Evolutionary conservation across 1,284 basidiomycete species (phyloP), one percentile per base, ranked within the genome.

Genomic region (Coniferiporia weirii): DNA sequence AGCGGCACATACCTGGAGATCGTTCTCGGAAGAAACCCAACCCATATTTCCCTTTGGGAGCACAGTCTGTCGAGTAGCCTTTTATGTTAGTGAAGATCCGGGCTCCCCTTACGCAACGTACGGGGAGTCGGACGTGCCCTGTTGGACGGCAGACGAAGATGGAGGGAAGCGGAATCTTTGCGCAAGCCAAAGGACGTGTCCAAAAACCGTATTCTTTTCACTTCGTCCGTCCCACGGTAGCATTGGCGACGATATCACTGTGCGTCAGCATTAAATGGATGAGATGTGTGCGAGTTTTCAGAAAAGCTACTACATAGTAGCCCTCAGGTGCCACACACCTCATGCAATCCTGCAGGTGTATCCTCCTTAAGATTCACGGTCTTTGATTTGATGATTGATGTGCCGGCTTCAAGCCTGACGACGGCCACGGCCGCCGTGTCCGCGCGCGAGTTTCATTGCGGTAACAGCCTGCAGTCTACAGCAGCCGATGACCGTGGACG

Each of bases 51-150:
- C 72, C 94, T 95, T 71, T 96, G 85, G 0, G 89, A 66, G 95
- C 93, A 93, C 94, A 96, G 66, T 95, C 91, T 35, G 91, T 87
- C 13, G 95, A 75, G 72, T 89, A 93, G 34, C 94, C 94, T 93
- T 95, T 51, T 60, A 63, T 64, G 56, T 62, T 43, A 61, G 64
- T 56, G 48, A 46, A 52, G 54, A 53, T 52, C 58, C 57, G 63
- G 8, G 38, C 9, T 54, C 56, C 57, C 54, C 50, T 60, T 46
- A 54, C 36, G 46, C 53, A 56, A 57, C 46, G 38, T 48, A 35
- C 15, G n/a, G 61, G 60, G 45, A 50, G 15, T 40, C 44, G 50
- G 20, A 65, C 81, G 62, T 66, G 91, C 93, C 80, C 90, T 84
- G 73, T 96, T 93, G 64, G 95, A 89, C 0, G 94, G 89, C 34